Evolutionary conservation across 495 filamentous ascomycete genomes (phyloP).

Genomic region (Evernia prunastri): DNA sequence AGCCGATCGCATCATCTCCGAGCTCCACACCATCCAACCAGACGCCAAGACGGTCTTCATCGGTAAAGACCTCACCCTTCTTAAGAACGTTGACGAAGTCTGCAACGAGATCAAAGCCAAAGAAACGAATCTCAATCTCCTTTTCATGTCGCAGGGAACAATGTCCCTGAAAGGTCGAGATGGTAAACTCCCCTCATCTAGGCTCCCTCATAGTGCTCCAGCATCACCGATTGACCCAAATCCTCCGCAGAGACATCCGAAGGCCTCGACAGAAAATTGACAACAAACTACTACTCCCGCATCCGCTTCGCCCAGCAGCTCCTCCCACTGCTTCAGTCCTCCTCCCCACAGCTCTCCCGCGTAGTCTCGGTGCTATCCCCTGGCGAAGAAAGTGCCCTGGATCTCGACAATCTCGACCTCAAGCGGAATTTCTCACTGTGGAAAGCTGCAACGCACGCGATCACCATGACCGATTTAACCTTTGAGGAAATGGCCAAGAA

Average conservation of each 20-base stretch:
- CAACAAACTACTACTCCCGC: constrained; percentile 21
- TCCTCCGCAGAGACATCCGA: constrained; percentile 14
- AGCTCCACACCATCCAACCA: constrained; percentile 44
- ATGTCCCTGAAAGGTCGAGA: constrained; percentile 32
- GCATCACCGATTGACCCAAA: background rate
- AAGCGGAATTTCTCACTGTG: constrained; percentile 7
- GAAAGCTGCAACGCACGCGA: constrained; percentile 8
- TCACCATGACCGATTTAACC: constrained; percentile 15
- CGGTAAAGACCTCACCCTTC: constrained; percentile 44
- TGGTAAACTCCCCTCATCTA: constrained; percentile 21
- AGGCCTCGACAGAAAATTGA: constrained; percentile 12
- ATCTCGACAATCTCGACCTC: constrained; percentile 9
- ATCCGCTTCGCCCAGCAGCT: constrained; percentile 19
- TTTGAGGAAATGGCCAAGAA: constrained; percentile 17
- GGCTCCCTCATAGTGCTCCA: background rate
- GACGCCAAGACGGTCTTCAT: constrained; percentile 47
- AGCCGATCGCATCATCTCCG: constrained; percentile 39
- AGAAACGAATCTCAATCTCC: constrained; percentile 48
- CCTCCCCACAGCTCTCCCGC: constrained; percentile 12
- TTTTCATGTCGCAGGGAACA: constrained; percentile 40
- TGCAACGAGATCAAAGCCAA: constrained; percentile 46
- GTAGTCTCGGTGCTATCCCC: constrained; percentile 21
- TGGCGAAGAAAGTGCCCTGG: constrained; percentile 11
- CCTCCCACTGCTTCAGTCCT: constrained; percentile 18
- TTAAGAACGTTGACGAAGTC: constrained; percentile 51